phyloP scores from a whole-genome alignment of 164 flowering plant species.

The Cinnamomum chago region DNA sequence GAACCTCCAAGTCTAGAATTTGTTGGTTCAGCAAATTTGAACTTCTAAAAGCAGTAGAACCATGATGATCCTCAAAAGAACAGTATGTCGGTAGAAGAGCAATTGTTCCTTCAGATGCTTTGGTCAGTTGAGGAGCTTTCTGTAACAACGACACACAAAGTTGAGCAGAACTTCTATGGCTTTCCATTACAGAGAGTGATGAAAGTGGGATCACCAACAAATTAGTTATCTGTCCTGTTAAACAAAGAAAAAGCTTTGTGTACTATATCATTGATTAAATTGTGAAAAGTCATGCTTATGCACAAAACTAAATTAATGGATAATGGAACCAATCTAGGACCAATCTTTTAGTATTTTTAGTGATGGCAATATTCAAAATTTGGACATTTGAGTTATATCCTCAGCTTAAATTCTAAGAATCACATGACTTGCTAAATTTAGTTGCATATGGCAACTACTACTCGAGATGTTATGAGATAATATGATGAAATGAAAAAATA shows the following conservation, averaged over 20 bases:
- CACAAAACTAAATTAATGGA: neutral
- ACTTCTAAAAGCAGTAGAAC: slow-evolving; percentile 16
- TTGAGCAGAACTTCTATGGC: slow-evolving; percentile 20
- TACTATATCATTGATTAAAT: neutral
- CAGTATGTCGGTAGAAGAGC: slow-evolving; percentile 20
- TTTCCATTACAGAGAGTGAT: slow-evolving; percentile 19
- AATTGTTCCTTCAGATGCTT: slow-evolving; percentile 19
- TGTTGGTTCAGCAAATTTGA: slow-evolving; percentile 25
- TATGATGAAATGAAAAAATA: neutral
- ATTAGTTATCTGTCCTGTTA: slow-evolving; percentile 47
- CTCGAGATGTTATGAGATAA: neutral
- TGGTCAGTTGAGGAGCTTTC: slow-evolving; percentile 35
- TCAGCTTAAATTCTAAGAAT: neutral
- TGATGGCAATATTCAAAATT: neutral
- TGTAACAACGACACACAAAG: slow-evolving; percentile 34
- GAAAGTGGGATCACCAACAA: slow-evolving; percentile 36
- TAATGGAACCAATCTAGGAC: neutral
- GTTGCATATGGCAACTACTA: neutral
- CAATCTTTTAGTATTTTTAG: neutral
- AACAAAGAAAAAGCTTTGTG: neutral
- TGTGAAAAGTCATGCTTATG: neutral
- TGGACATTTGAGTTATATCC: neutral
- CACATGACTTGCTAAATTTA: neutral
- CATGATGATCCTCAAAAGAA: slow-evolving; percentile 21
- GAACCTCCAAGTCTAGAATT: slow-evolving; percentile 44